Percentiles rank a stretch among this genome's conserved stretches.
Evolutionary conservation across 2,329 filamentous ascomycete species (phyloP).

Genomic region (Chaetomiaceae sp.): DNA sequence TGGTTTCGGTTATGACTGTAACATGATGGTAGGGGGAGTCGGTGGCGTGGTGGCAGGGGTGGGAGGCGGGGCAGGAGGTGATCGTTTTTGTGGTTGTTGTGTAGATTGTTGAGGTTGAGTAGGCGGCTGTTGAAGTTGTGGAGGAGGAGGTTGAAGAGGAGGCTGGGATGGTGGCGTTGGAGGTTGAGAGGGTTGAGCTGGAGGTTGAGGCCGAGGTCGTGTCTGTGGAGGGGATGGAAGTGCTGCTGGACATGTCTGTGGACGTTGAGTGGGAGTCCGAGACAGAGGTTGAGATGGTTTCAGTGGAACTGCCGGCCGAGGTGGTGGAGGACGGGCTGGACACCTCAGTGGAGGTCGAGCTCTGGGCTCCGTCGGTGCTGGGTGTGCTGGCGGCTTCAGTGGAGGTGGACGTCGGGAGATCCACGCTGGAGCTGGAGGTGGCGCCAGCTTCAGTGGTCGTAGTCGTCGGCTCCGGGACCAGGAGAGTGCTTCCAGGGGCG

Average conservation of each 20-base stretch:
- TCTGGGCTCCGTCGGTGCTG: not conserved
- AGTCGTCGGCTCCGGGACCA: not conserved
- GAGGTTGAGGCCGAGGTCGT: too few species aligned
- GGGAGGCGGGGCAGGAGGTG: conserved; percentile 15
- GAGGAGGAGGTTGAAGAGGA: not conserved
- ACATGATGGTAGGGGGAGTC: not conserved
- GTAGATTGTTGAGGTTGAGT: conserved; percentile 20
- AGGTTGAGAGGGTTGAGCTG: not conserved
- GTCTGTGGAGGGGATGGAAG: too few species aligned
- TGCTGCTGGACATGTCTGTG: too few species aligned
- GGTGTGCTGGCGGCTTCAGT: not conserved
- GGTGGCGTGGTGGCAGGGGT: conserved; percentile 23
- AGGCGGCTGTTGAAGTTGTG: not conserved
- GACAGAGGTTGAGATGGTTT: not conserved
- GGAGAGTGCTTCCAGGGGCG: not conserved
- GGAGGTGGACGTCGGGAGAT: not conserved
- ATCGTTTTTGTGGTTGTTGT: conserved; percentile 24
- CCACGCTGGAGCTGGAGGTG: not conserved
- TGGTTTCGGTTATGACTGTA: conserved; percentile 3
- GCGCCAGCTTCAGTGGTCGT: not conserved
- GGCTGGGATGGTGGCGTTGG: not conserved
- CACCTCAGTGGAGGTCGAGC: not conserved
- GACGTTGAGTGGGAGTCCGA: not conserved
- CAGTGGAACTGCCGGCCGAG: not conserved
- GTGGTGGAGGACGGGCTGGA: not conserved